Conservation (phyloP, 2,329 filamentous ascomycete genomes). For the Pyrenochaeta sp. region DNA sequence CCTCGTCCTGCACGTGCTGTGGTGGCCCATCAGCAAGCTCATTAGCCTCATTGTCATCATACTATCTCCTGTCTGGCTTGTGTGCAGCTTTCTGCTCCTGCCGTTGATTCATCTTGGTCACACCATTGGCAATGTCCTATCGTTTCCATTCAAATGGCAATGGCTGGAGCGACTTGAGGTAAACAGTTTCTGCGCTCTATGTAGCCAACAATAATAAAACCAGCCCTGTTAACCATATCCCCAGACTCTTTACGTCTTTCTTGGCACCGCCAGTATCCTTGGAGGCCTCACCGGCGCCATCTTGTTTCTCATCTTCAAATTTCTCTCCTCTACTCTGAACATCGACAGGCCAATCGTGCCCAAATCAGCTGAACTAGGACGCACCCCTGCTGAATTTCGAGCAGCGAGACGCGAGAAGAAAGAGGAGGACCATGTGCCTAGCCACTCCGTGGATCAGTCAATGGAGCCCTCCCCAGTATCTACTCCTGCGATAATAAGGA, state of each 20-base stretch:
- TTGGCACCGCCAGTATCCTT: constrained; percentile 71
- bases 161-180: constrained; percentile 65
- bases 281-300: constrained; percentile 70
- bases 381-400: constrained; percentile 40
- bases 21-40: constrained; percentile 50
- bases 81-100: constrained; percentile 58
- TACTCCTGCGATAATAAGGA: constrained; percentile 35
- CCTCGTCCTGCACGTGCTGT: constrained; percentile 43
- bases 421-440: too few species aligned
- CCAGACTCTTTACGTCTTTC: constrained; percentile 61
- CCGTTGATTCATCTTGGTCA: constrained; percentile 58
- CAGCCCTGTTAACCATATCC: neutral
- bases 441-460: too few species aligned
- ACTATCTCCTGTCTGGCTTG: constrained; percentile 56
- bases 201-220: too few species aligned
- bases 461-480: constrained; percentile 23
- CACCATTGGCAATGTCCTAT: constrained; percentile 49
- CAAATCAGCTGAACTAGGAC: constrained; percentile 13
- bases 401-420: constrained; percentile 36
- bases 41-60: constrained; percentile 50
- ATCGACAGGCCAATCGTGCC: constrained; percentile 46
- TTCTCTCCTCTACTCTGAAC: constrained; percentile 59
- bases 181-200: constrained; percentile 19
- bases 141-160: constrained; percentile 56
- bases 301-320: constrained; percentile 64